Evolutionary conservation across 345 rosid genomes (phyloP).

Genomic region (Garcia nutans): DNA sequence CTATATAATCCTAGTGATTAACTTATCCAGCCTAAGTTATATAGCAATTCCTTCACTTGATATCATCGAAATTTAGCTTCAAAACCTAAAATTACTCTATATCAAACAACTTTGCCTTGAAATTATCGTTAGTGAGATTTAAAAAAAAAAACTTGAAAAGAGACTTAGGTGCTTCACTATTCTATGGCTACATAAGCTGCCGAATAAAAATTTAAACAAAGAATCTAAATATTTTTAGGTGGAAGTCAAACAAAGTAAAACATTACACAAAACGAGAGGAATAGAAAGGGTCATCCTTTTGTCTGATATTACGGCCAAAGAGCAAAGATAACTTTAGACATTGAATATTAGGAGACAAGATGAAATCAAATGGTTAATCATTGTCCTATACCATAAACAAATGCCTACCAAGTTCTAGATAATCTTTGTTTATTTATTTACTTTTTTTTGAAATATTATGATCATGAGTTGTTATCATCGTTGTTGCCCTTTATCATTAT

Average conservation of each 20-base stretch:
- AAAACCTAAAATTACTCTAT: neutral
- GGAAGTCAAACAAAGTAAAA: neutral
- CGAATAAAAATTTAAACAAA: neutral
- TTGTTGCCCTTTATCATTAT: neutral
- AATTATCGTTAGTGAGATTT: neutral
- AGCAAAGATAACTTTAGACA: neutral
- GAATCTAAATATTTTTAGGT: neutral
- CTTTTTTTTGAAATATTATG: no score
- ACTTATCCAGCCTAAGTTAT: neutral
- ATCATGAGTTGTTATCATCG: neutral
- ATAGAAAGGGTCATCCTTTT: neutral
- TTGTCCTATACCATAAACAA: no score
- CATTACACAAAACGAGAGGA: neutral
- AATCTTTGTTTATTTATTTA: no score
- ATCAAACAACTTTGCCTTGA: neutral
- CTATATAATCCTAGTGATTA: neutral
- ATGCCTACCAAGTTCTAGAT: neutral
- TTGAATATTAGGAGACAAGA: neutral
- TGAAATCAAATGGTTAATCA: neutral
- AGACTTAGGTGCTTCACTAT: neutral
- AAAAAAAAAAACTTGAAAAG: neutral
- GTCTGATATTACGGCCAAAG: neutral
- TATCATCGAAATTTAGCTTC: conserved; percentile 1
- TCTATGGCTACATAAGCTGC: neutral
- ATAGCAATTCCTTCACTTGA: conserved; percentile 2